phyloP scores from a whole-genome alignment of 768 basidiomycete species.

The Gloeopeniophorella convolvens region DNA sequence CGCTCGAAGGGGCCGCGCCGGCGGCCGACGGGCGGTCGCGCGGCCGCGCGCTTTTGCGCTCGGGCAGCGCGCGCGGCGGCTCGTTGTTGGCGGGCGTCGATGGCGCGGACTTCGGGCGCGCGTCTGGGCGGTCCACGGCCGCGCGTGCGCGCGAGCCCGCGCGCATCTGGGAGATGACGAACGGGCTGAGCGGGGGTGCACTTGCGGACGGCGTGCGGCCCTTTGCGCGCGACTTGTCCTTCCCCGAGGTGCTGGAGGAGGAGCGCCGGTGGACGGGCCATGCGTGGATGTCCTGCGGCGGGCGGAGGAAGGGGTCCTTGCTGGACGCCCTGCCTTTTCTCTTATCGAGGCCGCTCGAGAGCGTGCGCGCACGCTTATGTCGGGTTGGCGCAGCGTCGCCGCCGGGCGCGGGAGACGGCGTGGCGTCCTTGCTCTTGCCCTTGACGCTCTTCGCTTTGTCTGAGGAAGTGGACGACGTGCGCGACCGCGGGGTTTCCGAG shows the following conservation, averaged over 20 bases:
- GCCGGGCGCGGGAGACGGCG: not conserved
- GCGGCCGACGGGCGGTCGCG: not conserved
- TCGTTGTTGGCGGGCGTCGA: not conserved
- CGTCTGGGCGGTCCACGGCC: not conserved
- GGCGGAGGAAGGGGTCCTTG: too few species aligned
- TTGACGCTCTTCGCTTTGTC: not conserved
- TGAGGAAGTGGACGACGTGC: not conserved
- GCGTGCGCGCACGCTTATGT: conserved; percentile 1
- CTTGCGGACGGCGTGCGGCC: not conserved
- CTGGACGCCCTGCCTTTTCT: too few species aligned
- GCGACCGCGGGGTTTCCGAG: not conserved
- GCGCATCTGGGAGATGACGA: not conserved
- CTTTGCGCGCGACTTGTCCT: not conserved
- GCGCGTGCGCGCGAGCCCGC: conserved; percentile 4
- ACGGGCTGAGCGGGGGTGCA: not conserved
- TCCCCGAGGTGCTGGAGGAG: not conserved
- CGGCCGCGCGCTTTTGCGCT: not conserved
- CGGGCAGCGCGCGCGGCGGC: not conserved
- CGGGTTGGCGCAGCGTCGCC: not conserved
- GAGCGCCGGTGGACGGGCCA: not conserved
- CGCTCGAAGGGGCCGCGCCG: not conserved
- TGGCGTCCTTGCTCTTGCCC: too few species aligned
- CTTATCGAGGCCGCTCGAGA: not conserved
- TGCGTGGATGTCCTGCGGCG: not conserved
- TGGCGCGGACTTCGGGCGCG: conserved; percentile 1